Percentiles rank a stretch among this genome's conserved stretches.
phyloP scores from a whole-genome alignment of 1,139 yeast genomes.

The Sugiyamaella grinbergsii region DNA sequence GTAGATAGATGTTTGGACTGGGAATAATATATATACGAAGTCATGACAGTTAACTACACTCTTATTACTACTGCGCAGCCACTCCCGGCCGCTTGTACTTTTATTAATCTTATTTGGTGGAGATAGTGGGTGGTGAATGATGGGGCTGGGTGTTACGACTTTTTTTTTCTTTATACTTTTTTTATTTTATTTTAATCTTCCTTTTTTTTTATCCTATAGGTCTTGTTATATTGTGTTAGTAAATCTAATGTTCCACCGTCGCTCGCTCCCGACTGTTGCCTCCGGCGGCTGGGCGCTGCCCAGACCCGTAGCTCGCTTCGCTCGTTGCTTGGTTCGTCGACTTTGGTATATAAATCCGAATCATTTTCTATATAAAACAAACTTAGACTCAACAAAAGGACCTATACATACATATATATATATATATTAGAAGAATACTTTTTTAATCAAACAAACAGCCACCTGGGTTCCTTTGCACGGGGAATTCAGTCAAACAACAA shows the following conservation, averaged over 20 bases:
- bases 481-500: background rate
- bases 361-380: conserved; percentile 1
- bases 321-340: background rate
- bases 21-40: conserved; percentile 3
- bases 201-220: too few relatives aligned
- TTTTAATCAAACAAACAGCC: conserved; percentile 12
- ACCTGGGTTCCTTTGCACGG: background rate
- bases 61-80: background rate
- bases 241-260: background rate
- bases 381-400: conserved; percentile 2
- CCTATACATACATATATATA: conserved; percentile 1
- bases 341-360: background rate
- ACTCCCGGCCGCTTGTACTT: background rate
- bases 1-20: too few relatives aligned
- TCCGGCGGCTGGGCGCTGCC: conserved; percentile 10
- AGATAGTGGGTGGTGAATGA: background rate
- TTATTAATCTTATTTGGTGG: background rate
- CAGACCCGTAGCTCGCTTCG: conserved; percentile 1
- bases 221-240: background rate
- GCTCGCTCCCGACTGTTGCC: background rate
- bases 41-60: background rate
- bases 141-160: background rate
- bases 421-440: conserved; percentile 11
- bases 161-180: background rate
- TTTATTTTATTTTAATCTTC: background rate